Percentiles rank a stretch among this genome's conserved stretches.
Evolutionary conservation across 2,329 filamentous ascomycete genomes (phyloP).

Genomic region (Paraphaeosphaeria sporulosa): DNA sequence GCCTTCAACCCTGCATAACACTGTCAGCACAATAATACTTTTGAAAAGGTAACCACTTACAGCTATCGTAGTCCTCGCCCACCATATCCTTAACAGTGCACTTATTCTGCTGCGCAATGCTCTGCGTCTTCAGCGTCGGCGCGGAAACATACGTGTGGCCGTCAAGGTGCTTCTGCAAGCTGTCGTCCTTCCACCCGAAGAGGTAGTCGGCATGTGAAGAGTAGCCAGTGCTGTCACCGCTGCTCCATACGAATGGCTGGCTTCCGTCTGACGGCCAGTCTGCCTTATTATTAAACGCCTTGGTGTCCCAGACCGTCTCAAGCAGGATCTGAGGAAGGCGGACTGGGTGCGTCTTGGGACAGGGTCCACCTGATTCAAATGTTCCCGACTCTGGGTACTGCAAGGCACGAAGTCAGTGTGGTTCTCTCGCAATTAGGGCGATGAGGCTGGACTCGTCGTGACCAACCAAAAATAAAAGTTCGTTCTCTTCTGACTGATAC

Average conservation of each 20-base stretch:
- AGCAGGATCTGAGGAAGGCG: slow-evolving; percentile 41
- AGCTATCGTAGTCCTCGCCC: slow-evolving; percentile 39
- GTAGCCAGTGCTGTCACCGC: slow-evolving; percentile 37
- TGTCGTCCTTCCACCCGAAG: slow-evolving; percentile 44
- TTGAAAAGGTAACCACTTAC: slow-evolving; percentile 25
- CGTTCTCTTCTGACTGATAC: too few relatives aligned
- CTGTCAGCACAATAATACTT: background rate
- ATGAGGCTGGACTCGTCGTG: too few relatives aligned
- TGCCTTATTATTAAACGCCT: slow-evolving; percentile 40
- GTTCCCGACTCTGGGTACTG: slow-evolving; percentile 44
- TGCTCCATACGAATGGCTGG: slow-evolving; percentile 44
- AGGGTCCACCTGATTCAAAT: slow-evolving; percentile 40
- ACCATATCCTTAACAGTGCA: slow-evolving; percentile 43
- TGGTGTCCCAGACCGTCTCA: slow-evolving; percentile 45
- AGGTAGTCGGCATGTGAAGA: slow-evolving; percentile 43
- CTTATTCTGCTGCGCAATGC: slow-evolving; percentile 43
- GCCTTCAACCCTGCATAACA: slow-evolving; percentile 18
- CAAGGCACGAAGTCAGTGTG: too few relatives aligned
- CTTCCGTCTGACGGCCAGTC: slow-evolving; percentile 42
- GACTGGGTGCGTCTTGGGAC: slow-evolving; percentile 38
- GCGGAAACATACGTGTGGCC: slow-evolving; percentile 38
- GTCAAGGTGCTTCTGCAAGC: slow-evolving; percentile 40
- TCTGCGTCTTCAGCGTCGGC: slow-evolving; percentile 43
- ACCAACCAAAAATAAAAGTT: too few relatives aligned
- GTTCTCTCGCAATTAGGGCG: too few relatives aligned